phyloP scores from a whole-genome alignment of 768 basidiomycete genomes.

The Tephrocybe sp. region DNA sequence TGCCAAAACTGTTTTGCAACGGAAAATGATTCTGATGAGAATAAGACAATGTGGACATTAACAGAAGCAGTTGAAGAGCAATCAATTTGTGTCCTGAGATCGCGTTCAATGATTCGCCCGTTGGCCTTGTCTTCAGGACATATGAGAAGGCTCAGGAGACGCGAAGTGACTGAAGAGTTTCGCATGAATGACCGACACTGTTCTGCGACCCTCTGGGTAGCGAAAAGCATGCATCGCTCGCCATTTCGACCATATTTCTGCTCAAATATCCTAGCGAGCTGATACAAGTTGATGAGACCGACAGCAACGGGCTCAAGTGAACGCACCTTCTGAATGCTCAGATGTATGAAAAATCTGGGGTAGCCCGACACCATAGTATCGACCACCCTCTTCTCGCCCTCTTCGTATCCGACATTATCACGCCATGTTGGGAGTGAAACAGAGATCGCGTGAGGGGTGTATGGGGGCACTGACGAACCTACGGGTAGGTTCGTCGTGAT shows the following conservation, averaged over 20 bases:
- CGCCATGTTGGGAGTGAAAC: constrained; percentile 94
- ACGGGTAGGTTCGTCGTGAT: constrained; percentile 29
- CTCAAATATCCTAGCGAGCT: constrained; percentile 81
- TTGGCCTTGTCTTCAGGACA: constrained; percentile 53
- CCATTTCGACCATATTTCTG: constrained; percentile 71
- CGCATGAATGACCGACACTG: constrained; percentile 76
- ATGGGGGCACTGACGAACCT: constrained; percentile 60
- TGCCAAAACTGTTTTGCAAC: constrained; percentile 95
- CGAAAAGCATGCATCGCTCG: constrained; percentile 80
- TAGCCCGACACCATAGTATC: constrained; percentile 87
- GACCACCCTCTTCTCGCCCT: constrained; percentile 78
- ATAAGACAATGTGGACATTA: constrained; percentile 82
- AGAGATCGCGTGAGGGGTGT: constrained; percentile 87
- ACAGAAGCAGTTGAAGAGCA: constrained; percentile 31
- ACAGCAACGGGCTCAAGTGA: background rate
- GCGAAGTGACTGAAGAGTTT: constrained; percentile 47
- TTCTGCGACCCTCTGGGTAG: constrained; percentile 70
- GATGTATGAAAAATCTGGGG: constrained; percentile 92
- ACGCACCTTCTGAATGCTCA: constrained; percentile 77
- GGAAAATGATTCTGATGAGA: constrained; percentile 57
- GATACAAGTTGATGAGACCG: constrained; percentile 3
- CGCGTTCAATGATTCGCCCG: constrained; percentile 25
- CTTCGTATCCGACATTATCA: constrained; percentile 91
- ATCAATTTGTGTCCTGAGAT: constrained; percentile 23
- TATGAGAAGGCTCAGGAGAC: constrained; percentile 72